Percentiles rank a stretch among this genome's conserved stretches.
These are phyloP conservation scores for Haberlea rhodopensis DNA, from an alignment of 257 asterid genomes.

Conservation along the genomic window DNA sequence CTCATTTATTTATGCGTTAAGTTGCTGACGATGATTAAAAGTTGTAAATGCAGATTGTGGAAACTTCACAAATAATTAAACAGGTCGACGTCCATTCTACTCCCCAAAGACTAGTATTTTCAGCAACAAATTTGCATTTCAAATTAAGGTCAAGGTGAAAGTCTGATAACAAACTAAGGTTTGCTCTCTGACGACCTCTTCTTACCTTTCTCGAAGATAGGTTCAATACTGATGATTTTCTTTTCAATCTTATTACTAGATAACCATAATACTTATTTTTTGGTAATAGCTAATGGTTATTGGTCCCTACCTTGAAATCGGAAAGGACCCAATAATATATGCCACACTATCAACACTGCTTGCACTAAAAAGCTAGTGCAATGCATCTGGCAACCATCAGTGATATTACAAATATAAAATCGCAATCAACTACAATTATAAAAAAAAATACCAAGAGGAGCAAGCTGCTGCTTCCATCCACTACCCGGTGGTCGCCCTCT, in stretches of 20 bases:
- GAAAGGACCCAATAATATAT: too few species aligned
- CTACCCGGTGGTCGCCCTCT: conserved; percentile 92
- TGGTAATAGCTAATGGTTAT: too few species aligned
- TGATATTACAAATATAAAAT: not conserved
- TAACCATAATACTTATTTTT: not conserved
- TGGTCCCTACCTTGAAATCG: too few species aligned
- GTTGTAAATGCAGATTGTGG: not conserved
- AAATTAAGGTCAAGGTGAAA: too few species aligned
- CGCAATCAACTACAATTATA: not conserved
- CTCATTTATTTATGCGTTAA: not conserved
- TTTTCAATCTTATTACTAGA: not conserved
- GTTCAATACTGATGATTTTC: not conserved
- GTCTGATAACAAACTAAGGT: too few species aligned
- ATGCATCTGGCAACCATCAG: not conserved
- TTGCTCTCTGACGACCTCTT: not conserved
- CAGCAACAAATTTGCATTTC: not conserved
- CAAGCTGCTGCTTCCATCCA: conserved; percentile 96
- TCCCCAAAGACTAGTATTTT: not conserved
- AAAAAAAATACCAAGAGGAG: conserved; percentile 71
- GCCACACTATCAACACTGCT: not conserved
- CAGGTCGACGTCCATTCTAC: not conserved
- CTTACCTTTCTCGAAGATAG: not conserved
- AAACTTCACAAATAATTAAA: not conserved
- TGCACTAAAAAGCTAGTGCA: not conserved
- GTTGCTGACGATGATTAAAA: not conserved